Conservation (phyloP, 1,139 yeast genomes). For the Protomyces pachydermus region DNA sequence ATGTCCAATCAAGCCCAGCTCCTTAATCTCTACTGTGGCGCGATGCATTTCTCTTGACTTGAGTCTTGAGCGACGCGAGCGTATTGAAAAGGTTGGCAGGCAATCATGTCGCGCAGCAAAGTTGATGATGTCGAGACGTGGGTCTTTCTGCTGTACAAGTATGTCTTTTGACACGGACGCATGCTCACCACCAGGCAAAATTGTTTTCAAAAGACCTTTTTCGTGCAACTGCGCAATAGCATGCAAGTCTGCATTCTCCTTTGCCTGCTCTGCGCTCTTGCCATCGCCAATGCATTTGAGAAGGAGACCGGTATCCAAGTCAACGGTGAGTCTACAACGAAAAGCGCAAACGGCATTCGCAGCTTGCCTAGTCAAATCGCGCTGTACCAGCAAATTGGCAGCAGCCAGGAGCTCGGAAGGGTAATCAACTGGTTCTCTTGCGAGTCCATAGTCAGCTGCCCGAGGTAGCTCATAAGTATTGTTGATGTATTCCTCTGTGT, state of each 20-base stretch:
- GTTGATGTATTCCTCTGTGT: conserved; percentile 18
- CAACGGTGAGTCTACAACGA: neutral
- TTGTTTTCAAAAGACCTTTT: conserved; percentile 12
- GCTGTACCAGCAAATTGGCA: neutral
- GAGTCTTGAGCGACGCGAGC: conserved; percentile 6
- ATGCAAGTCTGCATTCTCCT: conserved; percentile 9
- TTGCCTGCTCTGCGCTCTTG: conserved; percentile 3
- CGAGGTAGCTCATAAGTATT: conserved; percentile 5
- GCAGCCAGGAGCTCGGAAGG: neutral
- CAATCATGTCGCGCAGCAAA: conserved; percentile 21
- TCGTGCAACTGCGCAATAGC: conserved; percentile 11
- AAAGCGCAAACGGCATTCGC: neutral
- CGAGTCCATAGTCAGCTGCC: conserved; percentile 12
- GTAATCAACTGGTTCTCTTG: conserved; percentile 12
- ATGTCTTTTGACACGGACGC: neutral
- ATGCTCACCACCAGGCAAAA: conserved; percentile 18
- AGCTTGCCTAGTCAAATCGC: neutral
- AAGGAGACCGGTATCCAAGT: neutral
- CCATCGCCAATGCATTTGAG: conserved; percentile 19
- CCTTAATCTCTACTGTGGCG: conserved; percentile 4
- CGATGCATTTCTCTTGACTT: neutral
- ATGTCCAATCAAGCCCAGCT: conserved; percentile 5
- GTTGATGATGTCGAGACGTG: conserved; percentile 16
- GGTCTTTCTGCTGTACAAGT: conserved; percentile 1
- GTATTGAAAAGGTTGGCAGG: conserved; percentile 17